These are phyloP conservation scores for Prorocentrum cordatum DNA, from an alignment of 169 alveolate species.

Conservation along the genomic window DNA sequence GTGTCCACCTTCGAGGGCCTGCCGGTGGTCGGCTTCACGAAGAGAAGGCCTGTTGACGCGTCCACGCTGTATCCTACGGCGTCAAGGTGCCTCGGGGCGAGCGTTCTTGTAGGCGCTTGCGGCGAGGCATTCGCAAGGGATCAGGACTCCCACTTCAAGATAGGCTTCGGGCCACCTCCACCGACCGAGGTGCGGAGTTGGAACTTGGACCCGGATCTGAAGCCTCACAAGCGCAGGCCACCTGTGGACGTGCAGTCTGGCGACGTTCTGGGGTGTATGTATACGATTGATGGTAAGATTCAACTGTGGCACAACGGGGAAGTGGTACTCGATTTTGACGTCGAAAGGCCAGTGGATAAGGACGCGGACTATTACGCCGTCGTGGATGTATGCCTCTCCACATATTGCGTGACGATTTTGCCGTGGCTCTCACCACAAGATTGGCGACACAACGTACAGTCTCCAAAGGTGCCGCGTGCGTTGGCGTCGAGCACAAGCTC, in stretches of 20 bases:
- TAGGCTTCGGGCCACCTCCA: conserved; percentile 55
- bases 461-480: no score
- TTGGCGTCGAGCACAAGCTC: no score
- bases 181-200: conserved; percentile 25
- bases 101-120: conserved; percentile 44
- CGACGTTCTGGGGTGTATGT: not conserved
- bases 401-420: not conserved
- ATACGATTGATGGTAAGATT: conserved; percentile 15
- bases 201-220: conserved; percentile 28
- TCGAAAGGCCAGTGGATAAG: conserved; percentile 22
- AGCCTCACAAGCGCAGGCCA: conserved; percentile 39
- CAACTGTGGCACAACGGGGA: conserved; percentile 49
- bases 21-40: conserved; percentile 35
- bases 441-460: no score
- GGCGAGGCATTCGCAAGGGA: conserved; percentile 66
- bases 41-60: conserved; percentile 14
- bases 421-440: no score
- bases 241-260: not conserved
- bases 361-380: conserved; percentile 44
- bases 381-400: conserved; percentile 43
- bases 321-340: conserved; percentile 34
- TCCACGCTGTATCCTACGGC: conserved; percentile 10
- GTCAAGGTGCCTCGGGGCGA: conserved; percentile 50
- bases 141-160: conserved; percentile 8
- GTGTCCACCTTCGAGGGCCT: conserved; percentile 38